phyloP scores from a whole-genome alignment of 306 rosid genomes.

The Prunus padus region DNA sequence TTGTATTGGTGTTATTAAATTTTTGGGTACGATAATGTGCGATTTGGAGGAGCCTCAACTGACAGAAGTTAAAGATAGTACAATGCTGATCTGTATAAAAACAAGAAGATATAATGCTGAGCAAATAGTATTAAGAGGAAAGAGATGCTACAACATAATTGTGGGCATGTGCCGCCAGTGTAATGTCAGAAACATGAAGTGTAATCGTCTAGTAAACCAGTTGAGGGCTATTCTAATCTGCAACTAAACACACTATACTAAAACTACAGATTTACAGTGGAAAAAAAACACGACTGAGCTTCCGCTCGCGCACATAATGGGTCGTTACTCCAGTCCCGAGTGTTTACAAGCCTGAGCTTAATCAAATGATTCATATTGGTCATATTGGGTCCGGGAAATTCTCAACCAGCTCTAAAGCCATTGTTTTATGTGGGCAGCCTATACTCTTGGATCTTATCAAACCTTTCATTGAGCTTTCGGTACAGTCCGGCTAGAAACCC shows the following conservation, averaged over 20 bases:
- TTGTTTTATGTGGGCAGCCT: conserved; percentile 24
- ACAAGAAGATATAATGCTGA: no score
- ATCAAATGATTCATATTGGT: not conserved
- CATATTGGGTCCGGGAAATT: not conserved
- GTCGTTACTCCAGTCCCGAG: conserved; percentile 16
- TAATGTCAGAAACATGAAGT: conserved; percentile 38
- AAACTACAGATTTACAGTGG: conserved; percentile 62
- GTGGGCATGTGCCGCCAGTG: conserved; percentile 22
- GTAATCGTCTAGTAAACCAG: conserved; percentile 31
- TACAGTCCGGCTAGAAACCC: conserved; percentile 61
- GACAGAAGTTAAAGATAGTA: no score
- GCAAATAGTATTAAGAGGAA: not conserved
- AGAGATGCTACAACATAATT: conserved; percentile 25
- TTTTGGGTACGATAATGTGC: no score
- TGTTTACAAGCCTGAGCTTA: conserved; percentile 16
- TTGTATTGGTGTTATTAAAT: no score
- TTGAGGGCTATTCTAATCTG: conserved; percentile 39
- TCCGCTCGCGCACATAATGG: conserved; percentile 18
- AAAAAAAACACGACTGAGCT: conserved; percentile 26
- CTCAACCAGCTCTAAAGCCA: conserved; percentile 21
- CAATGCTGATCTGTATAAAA: no score
- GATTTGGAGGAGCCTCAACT: no score
- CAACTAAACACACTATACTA: conserved; percentile 35
- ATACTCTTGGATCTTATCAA: conserved; percentile 27
- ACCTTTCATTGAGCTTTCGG: conserved; percentile 53